A percentile compares a stretch with the other conserved stretches of the same genome.
phyloP scores from a whole-genome alignment of 495 filamentous ascomycete genomes.

The Penicillium maclennaniae region DNA sequence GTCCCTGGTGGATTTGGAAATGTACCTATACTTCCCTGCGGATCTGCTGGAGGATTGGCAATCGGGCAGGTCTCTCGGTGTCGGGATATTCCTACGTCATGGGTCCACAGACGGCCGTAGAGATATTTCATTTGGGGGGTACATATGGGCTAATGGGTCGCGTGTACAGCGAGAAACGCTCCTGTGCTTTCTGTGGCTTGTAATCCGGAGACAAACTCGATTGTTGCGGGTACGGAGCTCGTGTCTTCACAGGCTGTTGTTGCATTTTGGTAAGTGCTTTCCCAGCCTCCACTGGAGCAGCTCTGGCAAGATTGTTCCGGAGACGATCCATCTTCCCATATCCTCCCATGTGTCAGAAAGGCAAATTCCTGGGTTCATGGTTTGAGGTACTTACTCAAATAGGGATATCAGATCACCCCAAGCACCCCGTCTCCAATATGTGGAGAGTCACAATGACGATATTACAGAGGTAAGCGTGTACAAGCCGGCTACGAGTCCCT shows the following conservation, averaged over 20 bases:
- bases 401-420: conserved; percentile 66
- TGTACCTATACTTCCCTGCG: not conserved
- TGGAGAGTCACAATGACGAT: conserved; percentile 89
- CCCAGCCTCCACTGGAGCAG: too few species aligned
- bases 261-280: conserved; percentile 59
- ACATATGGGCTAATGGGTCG: conserved; percentile 4
- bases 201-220: conserved; percentile 49
- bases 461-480: conserved; percentile 64
- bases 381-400: conserved; percentile 21
- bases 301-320: not conserved
- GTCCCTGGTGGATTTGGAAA: not conserved
- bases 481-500: not conserved
- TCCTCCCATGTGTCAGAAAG: too few species aligned
- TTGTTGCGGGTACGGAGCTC: conserved; percentile 79
- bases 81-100: conserved; percentile 12
- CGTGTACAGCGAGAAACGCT: conserved; percentile 34
- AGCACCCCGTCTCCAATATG: conserved; percentile 57
- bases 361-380: not conserved
- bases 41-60: not conserved
- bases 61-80: conserved; percentile 1
- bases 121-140: not conserved
- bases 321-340: not conserved
- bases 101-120: not conserved
- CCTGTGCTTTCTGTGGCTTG: conserved; percentile 69
- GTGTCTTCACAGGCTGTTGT: conserved; percentile 68